phyloP scores from a whole-genome alignment of 495 filamentous ascomycete species.

The Aspergillus asperescens region DNA sequence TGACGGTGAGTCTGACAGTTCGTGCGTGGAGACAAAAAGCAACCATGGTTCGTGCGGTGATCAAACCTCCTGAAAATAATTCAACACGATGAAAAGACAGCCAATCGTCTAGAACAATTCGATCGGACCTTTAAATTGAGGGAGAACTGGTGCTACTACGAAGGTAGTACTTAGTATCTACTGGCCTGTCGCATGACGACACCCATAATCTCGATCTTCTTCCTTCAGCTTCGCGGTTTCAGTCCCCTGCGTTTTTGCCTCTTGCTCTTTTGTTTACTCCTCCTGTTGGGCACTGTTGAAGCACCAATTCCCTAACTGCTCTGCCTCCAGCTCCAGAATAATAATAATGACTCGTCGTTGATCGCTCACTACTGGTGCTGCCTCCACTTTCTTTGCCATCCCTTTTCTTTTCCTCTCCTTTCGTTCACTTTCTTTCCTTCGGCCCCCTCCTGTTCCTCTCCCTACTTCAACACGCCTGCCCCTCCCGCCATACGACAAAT shows the following conservation, averaged over 20 bases:
- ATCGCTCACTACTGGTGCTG: background rate
- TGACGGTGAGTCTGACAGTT: background rate
- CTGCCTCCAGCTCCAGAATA: background rate
- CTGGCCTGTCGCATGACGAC: constrained; percentile 2
- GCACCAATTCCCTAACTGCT: background rate
- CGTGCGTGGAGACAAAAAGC: constrained; percentile 4
- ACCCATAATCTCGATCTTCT: background rate
- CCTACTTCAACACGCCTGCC: constrained; percentile 8
- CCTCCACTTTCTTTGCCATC: constrained; percentile 11
- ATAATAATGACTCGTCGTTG: constrained; percentile 3
- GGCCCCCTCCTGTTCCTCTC: background rate
- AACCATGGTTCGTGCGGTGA: constrained; percentile 11
- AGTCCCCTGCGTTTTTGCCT: constrained; percentile 5
- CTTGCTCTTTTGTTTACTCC: background rate
- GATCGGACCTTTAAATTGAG: too few species aligned
- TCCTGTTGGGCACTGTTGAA: constrained; percentile 1
- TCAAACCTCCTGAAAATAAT: constrained; percentile 2
- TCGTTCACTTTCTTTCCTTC: constrained; percentile 6
- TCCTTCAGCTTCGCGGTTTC: background rate
- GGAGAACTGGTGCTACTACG: too few species aligned
- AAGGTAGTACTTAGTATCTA: background rate
- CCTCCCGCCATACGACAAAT: constrained; percentile 1
- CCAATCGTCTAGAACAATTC: too few species aligned
- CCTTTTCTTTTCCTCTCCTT: constrained; percentile 13
- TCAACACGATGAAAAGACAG: background rate